Evolutionary conservation across 108 stramenopile species (phyloP).

Genomic region (Thalassiosira profunda): DNA sequence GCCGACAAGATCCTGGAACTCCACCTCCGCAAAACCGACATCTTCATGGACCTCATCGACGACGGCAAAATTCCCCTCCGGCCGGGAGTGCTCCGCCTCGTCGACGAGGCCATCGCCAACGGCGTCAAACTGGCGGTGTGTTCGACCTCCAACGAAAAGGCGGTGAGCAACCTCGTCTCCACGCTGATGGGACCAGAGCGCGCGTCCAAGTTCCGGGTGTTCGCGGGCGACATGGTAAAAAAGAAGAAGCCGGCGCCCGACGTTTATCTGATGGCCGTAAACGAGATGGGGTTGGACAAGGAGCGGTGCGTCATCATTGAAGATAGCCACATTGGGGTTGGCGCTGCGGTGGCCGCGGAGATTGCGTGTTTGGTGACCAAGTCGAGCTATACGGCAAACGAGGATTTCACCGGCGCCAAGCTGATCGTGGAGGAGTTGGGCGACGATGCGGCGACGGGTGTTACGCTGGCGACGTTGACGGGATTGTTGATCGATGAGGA

Average conservation of each 20-base stretch:
- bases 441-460: slow-evolving; percentile 59
- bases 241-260: slow-evolving; percentile 95
- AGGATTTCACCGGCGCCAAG: slow-evolving; percentile 91
- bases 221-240: slow-evolving; percentile 94
- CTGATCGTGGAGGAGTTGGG: slow-evolving; percentile 87
- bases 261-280: slow-evolving; percentile 93
- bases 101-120: slow-evolving; percentile 85
- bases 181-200: slow-evolving; percentile 91
- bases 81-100: slow-evolving; percentile 84
- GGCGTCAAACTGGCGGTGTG: slow-evolving; percentile 88
- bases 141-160: slow-evolving; percentile 93
- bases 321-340: slow-evolving; percentile 92
- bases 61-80: slow-evolving; percentile 84
- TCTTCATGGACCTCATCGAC: slow-evolving; percentile 90
- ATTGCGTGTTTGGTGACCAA: slow-evolving; percentile 89
- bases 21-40: slow-evolving; percentile 92
- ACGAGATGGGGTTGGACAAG: slow-evolving; percentile 87
- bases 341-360: slow-evolving; percentile 89
- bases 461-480: slow-evolving; percentile 70
- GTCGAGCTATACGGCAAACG: slow-evolving; percentile 80
- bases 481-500: slow-evolving; percentile 25
- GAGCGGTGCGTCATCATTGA: slow-evolving; percentile 90
- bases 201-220: slow-evolving; percentile 75
- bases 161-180: slow-evolving; percentile 83
- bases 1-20: slow-evolving; percentile 83